Evolutionary conservation across 73 alveolate genomes (phyloP).

Genomic region (Loxodes magnus): DNA sequence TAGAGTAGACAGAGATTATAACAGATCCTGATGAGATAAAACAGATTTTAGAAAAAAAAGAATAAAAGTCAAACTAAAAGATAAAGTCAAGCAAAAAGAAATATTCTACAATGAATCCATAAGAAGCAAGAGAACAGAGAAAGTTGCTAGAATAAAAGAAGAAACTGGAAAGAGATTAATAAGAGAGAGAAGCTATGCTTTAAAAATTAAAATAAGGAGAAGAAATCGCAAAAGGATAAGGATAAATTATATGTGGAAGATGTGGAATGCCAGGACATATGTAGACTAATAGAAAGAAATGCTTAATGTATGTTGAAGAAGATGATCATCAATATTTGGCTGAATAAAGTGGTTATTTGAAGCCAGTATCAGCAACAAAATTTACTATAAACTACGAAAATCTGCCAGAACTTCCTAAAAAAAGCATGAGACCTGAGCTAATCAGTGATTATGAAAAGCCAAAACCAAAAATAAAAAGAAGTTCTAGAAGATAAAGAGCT

Average conservation of each 20-base stretch:
- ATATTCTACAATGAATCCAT: slow-evolving; percentile 19
- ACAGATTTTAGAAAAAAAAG: slow-evolving; percentile 18
- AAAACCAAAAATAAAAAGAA: slow-evolving; percentile 5
- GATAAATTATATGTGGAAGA: slow-evolving; percentile 13
- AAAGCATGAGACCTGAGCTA: slow-evolving; percentile 2
- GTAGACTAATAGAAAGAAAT: slow-evolving; percentile 12
- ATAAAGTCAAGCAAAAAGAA: slow-evolving; percentile 17
- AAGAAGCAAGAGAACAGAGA: slow-evolving; percentile 18
- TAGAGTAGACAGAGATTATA: neutral
- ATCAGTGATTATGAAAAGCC: slow-evolving; percentile 14
- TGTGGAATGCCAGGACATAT: slow-evolving; percentile 17
- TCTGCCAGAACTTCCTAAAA: slow-evolving; percentile 5
- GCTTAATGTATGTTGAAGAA: slow-evolving; percentile 10
- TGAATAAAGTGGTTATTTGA: slow-evolving; percentile 4
- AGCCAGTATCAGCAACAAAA: slow-evolving; percentile 11
- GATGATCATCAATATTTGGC: neutral
- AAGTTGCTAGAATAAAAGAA: slow-evolving; percentile 30
- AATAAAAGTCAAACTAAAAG: slow-evolving; percentile 24
- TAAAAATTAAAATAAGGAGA: neutral
- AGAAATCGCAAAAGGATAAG: slow-evolving; percentile 2
- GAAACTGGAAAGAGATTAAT: neutral
- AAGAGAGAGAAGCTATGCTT: neutral
- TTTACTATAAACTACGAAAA: neutral
- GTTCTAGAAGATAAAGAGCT: too few relatives aligned
- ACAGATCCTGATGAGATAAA: slow-evolving; percentile 11